Evolutionary conservation across 257 asterid genomes (phyloP).

Genomic region (Nicotiana tomentosiformis): DNA sequence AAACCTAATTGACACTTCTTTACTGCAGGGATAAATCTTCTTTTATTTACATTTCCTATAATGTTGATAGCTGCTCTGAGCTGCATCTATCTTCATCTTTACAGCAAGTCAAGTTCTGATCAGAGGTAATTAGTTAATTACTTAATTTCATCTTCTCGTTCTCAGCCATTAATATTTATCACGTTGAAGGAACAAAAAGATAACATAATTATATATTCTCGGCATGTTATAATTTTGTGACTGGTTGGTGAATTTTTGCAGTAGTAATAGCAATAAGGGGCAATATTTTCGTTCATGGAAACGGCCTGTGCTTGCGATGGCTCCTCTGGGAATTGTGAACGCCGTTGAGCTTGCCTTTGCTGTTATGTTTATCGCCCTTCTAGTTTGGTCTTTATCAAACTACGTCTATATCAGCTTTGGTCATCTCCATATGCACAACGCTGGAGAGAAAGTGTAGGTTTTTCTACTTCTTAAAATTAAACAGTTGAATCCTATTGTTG

Average conservation of each 20-base stretch:
- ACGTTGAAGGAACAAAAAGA: too few relatives aligned
- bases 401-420: background rate
- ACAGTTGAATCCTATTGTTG: too few relatives aligned
- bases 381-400: slow-evolving; percentile 42
- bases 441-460: slow-evolving; percentile 30
- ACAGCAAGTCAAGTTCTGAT: slow-evolving; percentile 10
- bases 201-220: background rate
- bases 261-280: background rate
- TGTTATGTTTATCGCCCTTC: slow-evolving; percentile 39
- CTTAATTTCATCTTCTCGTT: background rate
- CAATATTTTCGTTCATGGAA: slow-evolving; percentile 22
- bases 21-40: slow-evolving; percentile 45
- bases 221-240: background rate
- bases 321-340: slow-evolving; percentile 44
- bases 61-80: slow-evolving; percentile 61
- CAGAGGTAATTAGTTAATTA: background rate
- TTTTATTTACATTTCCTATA: slow-evolving; percentile 52
- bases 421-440: slow-evolving; percentile 30
- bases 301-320: slow-evolving; percentile 25
- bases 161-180: background rate
- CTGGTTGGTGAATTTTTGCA: background rate
- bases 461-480: too few relatives aligned
- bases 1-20: background rate
- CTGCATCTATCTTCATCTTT: slow-evolving; percentile 62
- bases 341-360: slow-evolving; percentile 41